Evolutionary conservation across 768 basidiomycete species (phyloP).

Genomic region (Steccherinum ochraceum): DNA sequence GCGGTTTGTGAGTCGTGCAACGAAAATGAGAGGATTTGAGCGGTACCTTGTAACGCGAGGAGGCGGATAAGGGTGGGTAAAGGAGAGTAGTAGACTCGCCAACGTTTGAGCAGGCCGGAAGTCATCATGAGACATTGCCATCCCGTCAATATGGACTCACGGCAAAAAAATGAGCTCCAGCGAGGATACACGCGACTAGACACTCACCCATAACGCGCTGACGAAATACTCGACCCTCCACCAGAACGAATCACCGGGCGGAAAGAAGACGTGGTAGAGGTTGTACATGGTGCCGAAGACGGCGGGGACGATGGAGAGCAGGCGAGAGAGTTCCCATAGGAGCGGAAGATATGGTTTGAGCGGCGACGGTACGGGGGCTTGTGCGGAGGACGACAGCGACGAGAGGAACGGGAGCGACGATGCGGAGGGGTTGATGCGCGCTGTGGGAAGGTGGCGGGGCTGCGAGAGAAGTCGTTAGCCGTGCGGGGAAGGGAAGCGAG

Average conservation of each 20-base stretch:
- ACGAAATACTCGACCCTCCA: constrained; percentile 60
- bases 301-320: constrained; percentile 70
- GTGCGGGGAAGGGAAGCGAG: neutral
- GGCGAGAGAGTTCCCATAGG: constrained; percentile 64
- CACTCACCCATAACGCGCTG: constrained; percentile 64
- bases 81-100: constrained; percentile 88
- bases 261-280: constrained; percentile 43
- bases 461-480: constrained; percentile 17
- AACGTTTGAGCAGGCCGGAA: constrained; percentile 83
- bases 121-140: constrained; percentile 86
- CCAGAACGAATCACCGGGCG: constrained; percentile 28
- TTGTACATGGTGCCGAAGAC: constrained; percentile 60
- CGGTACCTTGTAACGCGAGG: constrained; percentile 69
- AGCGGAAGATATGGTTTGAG: constrained; percentile 48
- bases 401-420: constrained; percentile 24
- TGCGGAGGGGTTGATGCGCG: constrained; percentile 49
- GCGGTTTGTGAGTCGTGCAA: neutral
- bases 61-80: constrained; percentile 86
- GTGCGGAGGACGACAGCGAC: constrained; percentile 10
- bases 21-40: neutral
- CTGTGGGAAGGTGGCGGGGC: constrained; percentile 64
- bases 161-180: neutral
- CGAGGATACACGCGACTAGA: neutral
- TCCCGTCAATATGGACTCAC: constrained; percentile 75
- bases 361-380: constrained; percentile 43